phyloP scores from a whole-genome alignment of 2,329 filamentous ascomycete genomes.

The Stachybotrys elegans region DNA sequence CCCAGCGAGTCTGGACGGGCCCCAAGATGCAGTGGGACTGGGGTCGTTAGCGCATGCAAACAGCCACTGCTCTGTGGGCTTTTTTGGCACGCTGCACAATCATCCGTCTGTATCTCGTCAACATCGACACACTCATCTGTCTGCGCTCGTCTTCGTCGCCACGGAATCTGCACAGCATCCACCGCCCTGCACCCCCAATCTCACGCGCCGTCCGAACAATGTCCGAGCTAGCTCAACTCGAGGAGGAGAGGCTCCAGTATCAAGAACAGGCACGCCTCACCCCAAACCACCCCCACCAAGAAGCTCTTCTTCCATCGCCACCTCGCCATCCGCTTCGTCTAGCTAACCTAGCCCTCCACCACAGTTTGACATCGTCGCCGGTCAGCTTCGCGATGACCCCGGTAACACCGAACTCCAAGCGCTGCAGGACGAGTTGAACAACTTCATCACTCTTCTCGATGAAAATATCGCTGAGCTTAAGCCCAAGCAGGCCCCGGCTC shows the following conservation, averaged over 20 bases:
- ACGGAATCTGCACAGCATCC: too few relatives aligned
- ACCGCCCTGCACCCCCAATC: too few relatives aligned
- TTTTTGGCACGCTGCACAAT: too few relatives aligned
- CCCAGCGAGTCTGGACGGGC: too few relatives aligned
- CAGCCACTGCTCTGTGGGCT: too few relatives aligned
- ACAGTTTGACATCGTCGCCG: slow-evolving; percentile 72
- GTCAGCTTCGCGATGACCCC: slow-evolving; percentile 73
- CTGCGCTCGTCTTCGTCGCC: too few relatives aligned
- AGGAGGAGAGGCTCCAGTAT: slow-evolving; percentile 49
- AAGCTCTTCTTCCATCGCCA: too few relatives aligned
- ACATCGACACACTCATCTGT: too few relatives aligned
- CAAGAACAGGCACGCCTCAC: slow-evolving; percentile 47
- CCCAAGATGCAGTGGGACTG: too few relatives aligned
- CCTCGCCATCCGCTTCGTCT: neutral
- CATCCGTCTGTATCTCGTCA: too few relatives aligned
- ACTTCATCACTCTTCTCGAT: slow-evolving; percentile 74
- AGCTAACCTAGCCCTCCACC: slow-evolving; percentile 11
- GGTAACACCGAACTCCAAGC: slow-evolving; percentile 72
- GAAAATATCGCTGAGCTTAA: slow-evolving; percentile 77
- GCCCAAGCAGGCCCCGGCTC: slow-evolving; percentile 35
- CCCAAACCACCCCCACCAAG: slow-evolving; percentile 1
- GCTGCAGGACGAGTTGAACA: slow-evolving; percentile 75
- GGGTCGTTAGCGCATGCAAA: too few relatives aligned
- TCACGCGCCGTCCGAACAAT: too few relatives aligned
- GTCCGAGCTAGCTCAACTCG: slow-evolving; percentile 33